Conservation (phyloP, 2,329 filamentous ascomycete species). For the Aspergillus persii region DNA sequence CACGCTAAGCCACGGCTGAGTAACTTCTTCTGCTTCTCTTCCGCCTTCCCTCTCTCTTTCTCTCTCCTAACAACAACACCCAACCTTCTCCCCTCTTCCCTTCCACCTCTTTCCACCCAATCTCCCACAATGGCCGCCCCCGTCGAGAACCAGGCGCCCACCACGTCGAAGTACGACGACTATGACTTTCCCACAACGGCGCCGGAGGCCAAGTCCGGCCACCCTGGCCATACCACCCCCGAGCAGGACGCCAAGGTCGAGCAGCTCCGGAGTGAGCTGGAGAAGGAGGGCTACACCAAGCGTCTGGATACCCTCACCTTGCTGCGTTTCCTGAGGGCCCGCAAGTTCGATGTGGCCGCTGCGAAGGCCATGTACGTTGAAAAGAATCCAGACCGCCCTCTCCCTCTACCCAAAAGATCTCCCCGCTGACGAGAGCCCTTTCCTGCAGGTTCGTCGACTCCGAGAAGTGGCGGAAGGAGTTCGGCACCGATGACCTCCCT, state of each 20-base stretch:
- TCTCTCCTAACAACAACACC: constrained; percentile 1
- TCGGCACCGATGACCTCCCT: constrained; percentile 77
- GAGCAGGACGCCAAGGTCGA: constrained; percentile 86
- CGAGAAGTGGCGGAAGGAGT: constrained; percentile 88
- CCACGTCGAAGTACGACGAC: constrained; percentile 91
- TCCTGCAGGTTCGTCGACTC: constrained; percentile 75
- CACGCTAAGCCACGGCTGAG: neutral
- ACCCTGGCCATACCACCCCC: constrained; percentile 81
- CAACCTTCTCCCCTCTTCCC: constrained; percentile 2
- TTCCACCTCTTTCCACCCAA: neutral
- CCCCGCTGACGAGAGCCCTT: constrained; percentile 1
- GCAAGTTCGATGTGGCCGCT: constrained; percentile 86
- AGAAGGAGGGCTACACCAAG: constrained; percentile 76
- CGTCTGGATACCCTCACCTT: constrained; percentile 89
- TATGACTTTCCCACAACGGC: constrained; percentile 88
- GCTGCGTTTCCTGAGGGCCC: constrained; percentile 86
- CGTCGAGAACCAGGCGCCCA: constrained; percentile 39
- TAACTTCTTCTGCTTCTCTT: constrained; percentile 6
- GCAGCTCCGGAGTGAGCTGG: constrained; percentile 81
- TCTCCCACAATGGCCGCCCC: constrained; percentile 27
- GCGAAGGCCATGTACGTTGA: constrained; percentile 79
- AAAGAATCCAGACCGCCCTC: neutral
- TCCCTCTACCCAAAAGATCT: neutral
- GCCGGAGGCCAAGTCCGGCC: constrained; percentile 67
- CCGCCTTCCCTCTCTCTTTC: constrained; percentile 13